Conservation (phyloP, 352 stramenopile genomes). For the Phytophthora lateralis region DNA sequence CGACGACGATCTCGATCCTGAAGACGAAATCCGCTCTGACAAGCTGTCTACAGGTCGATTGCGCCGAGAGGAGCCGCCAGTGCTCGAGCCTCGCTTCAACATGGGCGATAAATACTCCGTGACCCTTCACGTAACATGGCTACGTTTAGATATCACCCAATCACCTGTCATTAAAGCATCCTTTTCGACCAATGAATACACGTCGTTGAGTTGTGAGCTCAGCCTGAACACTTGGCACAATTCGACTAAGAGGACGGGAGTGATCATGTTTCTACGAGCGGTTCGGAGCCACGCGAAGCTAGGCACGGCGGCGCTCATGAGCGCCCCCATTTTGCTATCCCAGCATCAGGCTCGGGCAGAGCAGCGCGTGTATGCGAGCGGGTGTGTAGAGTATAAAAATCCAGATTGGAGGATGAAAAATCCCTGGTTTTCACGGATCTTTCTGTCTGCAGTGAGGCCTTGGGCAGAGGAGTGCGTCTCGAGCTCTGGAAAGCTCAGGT, state of each 20-base stretch:
- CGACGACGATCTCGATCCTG: conserved; percentile 11
- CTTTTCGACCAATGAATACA: conserved; percentile 16
- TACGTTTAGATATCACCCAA: conserved; percentile 24
- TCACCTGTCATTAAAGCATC: conserved; percentile 2
- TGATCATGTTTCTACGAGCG: conserved; percentile 50
- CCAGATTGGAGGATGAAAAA: not conserved
- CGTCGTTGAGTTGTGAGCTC: conserved; percentile 16
- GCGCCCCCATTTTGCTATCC: conserved; percentile 40
- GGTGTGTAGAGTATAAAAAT: conserved; percentile 32
- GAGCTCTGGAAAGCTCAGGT: conserved; percentile 90
- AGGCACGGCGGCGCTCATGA: conserved; percentile 41
- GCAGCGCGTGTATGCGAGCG: conserved; percentile 72
- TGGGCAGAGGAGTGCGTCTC: conserved; percentile 78
- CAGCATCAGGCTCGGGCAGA: conserved; percentile 43
- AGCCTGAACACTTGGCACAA: conserved; percentile 11
- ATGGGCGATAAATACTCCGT: conserved; percentile 1
- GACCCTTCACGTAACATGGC: conserved; percentile 27
- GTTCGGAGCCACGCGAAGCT: conserved; percentile 42
- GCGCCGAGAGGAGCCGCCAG: conserved; percentile 8
- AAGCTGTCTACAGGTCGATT: conserved; percentile 8
- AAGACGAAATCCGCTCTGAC: conserved; percentile 11
- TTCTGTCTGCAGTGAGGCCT: conserved; percentile 54
- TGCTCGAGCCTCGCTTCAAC: conserved; percentile 24
- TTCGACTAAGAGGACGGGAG: conserved; percentile 11
- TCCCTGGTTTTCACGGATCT: conserved; percentile 13